Evolutionary conservation across 1,284 basidiomycete species (phyloP), one percentile per base, ranked within the genome.

Genomic region (Pyrrhoderma lamaoense): DNA sequence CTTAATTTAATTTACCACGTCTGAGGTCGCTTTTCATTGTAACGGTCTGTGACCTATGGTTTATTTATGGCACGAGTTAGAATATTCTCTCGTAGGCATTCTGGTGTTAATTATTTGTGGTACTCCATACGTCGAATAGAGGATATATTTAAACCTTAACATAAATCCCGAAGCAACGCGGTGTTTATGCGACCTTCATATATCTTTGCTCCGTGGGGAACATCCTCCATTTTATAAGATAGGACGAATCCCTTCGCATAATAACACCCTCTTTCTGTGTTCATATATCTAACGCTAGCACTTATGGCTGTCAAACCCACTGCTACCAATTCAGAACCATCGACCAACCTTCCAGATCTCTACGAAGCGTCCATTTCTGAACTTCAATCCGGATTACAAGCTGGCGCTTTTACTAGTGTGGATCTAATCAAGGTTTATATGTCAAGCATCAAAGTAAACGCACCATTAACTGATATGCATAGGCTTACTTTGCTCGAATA

Each of bases 311-410:
- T 11, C 23, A 45, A 27, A 14, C 14, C 43, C 3, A 14, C 9
- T 18, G 8, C 9, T 25, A 45, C 16, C 18, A n/a, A n/a, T 37
- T 34, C 16, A 43, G 43, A 35, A 14, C 16, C 31, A 16, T 9
- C 38, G 9, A 39, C n/a, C 13, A 16, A 9, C 3, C 46, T 53
- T 45, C 68, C 70, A 0, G 71, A 74, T 51, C 60, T 74, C n/a
- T 71, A 71, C 52, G 70, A 72, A 54, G 71, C 69, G 0, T 68
- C 68, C 8, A 68, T 74, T 35, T 57, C 60, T 2, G 70, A 73
- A 50, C 59, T 74, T 11, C 67, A 72, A 54, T 57, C 57, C 11
- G 71, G 71, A 1, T 57, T 73, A 16, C 56, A 64, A 42, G 59
- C 58, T 13, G 63, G 65, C 0, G 50, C 56, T 9, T 74, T 72